Conservation (phyloP, 2,329 filamentous ascomycete genomes). For the Xylaria polymorpha region DNA sequence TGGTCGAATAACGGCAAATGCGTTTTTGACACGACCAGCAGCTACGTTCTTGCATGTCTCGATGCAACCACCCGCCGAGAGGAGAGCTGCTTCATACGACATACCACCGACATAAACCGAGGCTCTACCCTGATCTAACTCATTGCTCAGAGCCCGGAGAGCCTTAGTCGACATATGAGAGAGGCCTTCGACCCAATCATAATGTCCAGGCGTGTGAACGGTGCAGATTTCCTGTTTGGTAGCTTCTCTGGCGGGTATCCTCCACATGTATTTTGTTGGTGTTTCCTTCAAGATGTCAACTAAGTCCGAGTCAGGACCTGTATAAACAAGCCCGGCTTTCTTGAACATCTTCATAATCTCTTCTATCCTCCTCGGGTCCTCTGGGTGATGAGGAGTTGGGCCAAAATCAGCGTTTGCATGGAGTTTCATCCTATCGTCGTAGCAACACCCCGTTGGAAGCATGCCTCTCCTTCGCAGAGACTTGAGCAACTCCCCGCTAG, state of each 20-base stretch:
- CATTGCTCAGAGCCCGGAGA: constrained; percentile 73
- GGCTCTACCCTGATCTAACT: constrained; percentile 72
- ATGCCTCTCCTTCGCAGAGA: constrained; percentile 59
- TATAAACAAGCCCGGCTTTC: constrained; percentile 79
- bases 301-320: constrained; percentile 66
- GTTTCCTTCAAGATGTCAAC: constrained; percentile 62
- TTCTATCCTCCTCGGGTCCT: constrained; percentile 92
- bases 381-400: constrained; percentile 84
- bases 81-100: constrained; percentile 81
- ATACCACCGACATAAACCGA: constrained; percentile 86
- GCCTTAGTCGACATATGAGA: constrained; percentile 68
- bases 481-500: constrained; percentile 54
- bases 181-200: constrained; percentile 76
- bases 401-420: constrained; percentile 87
- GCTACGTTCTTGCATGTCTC: constrained; percentile 96
- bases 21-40: constrained; percentile 86
- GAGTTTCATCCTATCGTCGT: constrained; percentile 95
- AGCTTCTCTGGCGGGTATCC: constrained; percentile 83
- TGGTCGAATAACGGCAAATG: constrained; percentile 93
- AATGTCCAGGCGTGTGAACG: constrained; percentile 83
- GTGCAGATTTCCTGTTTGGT: constrained; percentile 82
- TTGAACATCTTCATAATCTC: constrained; percentile 93
- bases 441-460: constrained; percentile 81
- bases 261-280: constrained; percentile 74
- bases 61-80: constrained; percentile 93